phyloP scores from a whole-genome alignment of 108 stramenopile genomes.

The Cyclotella cryptica region DNA sequence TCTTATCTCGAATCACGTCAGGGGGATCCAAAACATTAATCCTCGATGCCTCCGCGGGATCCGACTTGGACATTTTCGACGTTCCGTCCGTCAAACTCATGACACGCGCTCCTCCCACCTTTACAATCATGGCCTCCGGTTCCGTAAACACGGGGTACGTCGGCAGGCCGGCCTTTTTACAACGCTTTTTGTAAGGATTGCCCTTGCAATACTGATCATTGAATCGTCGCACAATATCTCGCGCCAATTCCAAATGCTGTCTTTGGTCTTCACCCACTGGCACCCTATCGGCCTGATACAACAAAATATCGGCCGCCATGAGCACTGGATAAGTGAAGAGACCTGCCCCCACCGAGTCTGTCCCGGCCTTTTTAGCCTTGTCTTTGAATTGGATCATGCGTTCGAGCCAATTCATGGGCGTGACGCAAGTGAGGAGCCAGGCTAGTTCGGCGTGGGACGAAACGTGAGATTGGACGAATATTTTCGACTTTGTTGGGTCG shows the following conservation, averaged over 20 bases:
- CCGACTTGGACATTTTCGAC: constrained; percentile 98
- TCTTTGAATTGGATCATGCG: constrained; percentile 99
- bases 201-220: constrained; percentile 95
- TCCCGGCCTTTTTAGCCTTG: constrained; percentile 90
- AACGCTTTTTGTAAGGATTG: constrained; percentile 82
- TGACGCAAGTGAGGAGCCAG: constrained; percentile 97
- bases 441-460: constrained; percentile 96
- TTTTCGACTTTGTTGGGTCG: constrained; percentile 85
- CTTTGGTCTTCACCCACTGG: constrained; percentile 99
- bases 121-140: constrained; percentile 96
- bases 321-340: constrained; percentile 97
- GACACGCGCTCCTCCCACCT: constrained; percentile 93
- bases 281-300: constrained; percentile 97
- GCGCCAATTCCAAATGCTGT: constrained; percentile 98
- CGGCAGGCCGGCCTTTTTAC: constrained; percentile 85
- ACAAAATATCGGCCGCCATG: constrained; percentile 99
- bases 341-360: constrained; percentile 91
- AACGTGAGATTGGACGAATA: constrained; percentile 97
- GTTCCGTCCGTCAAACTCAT: constrained; percentile 98
- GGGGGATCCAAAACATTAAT: constrained; percentile 98
- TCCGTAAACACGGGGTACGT: constrained; percentile 88
- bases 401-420: constrained; percentile 98
- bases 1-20: constrained; percentile 90
- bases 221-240: constrained; percentile 96
- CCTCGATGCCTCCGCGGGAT: constrained; percentile 87